Percentiles rank a stretch among this genome's conserved stretches.
phyloP scores from a whole-genome alignment of 495 filamentous ascomycete genomes.

The Trichoderma reesei region DNA sequence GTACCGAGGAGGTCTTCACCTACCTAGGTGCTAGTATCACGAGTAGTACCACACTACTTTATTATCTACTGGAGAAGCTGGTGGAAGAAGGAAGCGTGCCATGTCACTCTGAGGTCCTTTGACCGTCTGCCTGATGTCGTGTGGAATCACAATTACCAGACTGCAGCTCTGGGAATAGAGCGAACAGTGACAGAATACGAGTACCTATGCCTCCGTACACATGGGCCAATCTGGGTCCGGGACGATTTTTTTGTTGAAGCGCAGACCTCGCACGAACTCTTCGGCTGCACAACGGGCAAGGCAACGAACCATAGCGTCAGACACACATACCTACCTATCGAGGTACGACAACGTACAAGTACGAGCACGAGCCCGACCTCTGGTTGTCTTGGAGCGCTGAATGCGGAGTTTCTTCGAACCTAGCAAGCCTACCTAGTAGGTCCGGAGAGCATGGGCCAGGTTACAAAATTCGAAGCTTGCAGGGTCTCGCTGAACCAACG shows the following conservation, averaged over 20 bases:
- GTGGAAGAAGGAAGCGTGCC: neutral
- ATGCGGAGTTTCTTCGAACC: neutral
- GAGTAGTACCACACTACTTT: neutral
- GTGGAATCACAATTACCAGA: neutral
- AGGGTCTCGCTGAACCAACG: conserved; percentile 6
- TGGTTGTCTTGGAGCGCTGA: neutral
- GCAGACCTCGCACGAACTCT: too few species aligned
- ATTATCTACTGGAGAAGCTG: neutral
- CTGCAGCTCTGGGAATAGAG: neutral
- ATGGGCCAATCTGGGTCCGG: neutral
- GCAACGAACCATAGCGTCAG: neutral
- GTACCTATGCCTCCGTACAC: neutral
- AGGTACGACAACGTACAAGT: neutral
- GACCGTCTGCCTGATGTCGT: neutral
- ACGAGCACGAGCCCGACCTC: neutral
- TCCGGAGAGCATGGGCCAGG: neutral
- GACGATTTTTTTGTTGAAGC: neutral
- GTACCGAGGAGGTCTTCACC: neutral
- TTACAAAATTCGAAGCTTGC: neutral
- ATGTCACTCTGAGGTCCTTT: neutral
- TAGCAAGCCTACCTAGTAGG: too few species aligned
- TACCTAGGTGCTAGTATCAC: too few species aligned
- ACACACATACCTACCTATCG: too few species aligned
- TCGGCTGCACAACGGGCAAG: neutral
- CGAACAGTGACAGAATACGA: neutral